Evolutionary conservation across 1,284 basidiomycete genomes (phyloP).

Genomic region (Termitomyces sp.): DNA sequence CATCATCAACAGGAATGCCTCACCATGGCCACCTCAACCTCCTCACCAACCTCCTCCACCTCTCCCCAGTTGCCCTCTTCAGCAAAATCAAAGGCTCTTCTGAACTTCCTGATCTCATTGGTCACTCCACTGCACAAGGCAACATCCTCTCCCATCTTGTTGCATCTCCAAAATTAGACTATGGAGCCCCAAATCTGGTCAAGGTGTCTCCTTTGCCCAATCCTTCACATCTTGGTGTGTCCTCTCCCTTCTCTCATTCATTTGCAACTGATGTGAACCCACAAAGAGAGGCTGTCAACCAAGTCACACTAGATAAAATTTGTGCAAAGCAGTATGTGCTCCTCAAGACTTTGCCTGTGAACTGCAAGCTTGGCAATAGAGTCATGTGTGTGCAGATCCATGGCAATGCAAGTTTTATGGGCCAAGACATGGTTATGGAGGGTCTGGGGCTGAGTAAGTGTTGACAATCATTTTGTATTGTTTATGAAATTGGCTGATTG

Average conservation of each 20-base stretch:
- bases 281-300: slow-evolving; percentile 71
- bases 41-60: slow-evolving; percentile 73
- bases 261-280: no score
- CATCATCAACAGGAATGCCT: slow-evolving; percentile 52
- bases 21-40: slow-evolving; percentile 87
- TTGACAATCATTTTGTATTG: not conserved
- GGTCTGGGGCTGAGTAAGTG: slow-evolving; percentile 69
- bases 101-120: slow-evolving; percentile 65
- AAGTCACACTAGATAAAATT: slow-evolving; percentile 84
- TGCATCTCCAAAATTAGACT: slow-evolving; percentile 55
- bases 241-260: not conserved
- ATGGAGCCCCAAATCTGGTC: slow-evolving; percentile 45
- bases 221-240: slow-evolving; percentile 76
- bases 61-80: slow-evolving; percentile 66
- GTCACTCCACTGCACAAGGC: slow-evolving; percentile 47
- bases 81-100: slow-evolving; percentile 80
- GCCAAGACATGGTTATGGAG: slow-evolving; percentile 90
- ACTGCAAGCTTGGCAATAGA: slow-evolving; percentile 78
- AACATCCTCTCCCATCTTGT: slow-evolving; percentile 84
- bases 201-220: slow-evolving; percentile 81
- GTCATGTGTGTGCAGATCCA: slow-evolving; percentile 88
- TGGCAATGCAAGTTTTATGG: slow-evolving; percentile 86
- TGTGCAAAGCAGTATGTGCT: slow-evolving; percentile 88
- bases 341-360: slow-evolving; percentile 57
- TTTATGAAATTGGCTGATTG: not conserved